Evolutionary conservation across 352 stramenopile genomes (phyloP), one percentile per base, ranked within the genome.

Genomic region (Globisporangium canariense): DNA sequence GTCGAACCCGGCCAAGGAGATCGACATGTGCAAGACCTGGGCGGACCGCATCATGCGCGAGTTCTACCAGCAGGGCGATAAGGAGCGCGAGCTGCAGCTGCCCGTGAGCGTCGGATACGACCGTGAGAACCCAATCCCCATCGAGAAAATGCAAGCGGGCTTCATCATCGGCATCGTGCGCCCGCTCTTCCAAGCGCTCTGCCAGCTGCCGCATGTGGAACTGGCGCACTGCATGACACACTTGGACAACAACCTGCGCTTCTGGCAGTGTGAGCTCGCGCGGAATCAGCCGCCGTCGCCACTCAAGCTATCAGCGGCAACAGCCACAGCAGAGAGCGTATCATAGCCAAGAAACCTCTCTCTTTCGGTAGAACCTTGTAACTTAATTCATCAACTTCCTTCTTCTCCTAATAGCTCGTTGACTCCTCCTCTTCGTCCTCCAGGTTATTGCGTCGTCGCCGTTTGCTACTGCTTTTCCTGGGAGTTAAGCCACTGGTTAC

Each of bases 61-160:
- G 74, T 98, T 98, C 65, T 98, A 97, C 65, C 69, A 88, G 41
- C 95, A 98, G 77, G 96, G 96, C 30, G 96, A 99, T 71, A 92
- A 94, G 64, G 96, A 98, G 67, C 91, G 91, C 50, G 75, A 90
- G 64, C 60, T 97, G 2, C 71, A 88, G 30, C 63, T 98, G 16
- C 77, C 86, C 3, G 74, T 97, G 36, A 97, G 81, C 68, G 89
- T 96, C 25, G 90, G 96, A 38, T 97, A 89, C 69, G 91, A 98
- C 68, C 84, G 91, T 14, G 70, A 96, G 28, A 88, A 91, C 55
- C 84, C 88, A 20, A 96, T 96, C 40, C 81, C 83, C 13, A 67
- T 96, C 16, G 77, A 91, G 56, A 95, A 97, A 66, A 90, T 91
- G 69, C 94, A 98, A 74, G 79, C 95, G 6, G 90, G 90, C 54